These are phyloP conservation scores for Paradendryphiella salina DNA, from an alignment of 2,329 filamentous ascomycete species.

Conservation along the genomic window DNA sequence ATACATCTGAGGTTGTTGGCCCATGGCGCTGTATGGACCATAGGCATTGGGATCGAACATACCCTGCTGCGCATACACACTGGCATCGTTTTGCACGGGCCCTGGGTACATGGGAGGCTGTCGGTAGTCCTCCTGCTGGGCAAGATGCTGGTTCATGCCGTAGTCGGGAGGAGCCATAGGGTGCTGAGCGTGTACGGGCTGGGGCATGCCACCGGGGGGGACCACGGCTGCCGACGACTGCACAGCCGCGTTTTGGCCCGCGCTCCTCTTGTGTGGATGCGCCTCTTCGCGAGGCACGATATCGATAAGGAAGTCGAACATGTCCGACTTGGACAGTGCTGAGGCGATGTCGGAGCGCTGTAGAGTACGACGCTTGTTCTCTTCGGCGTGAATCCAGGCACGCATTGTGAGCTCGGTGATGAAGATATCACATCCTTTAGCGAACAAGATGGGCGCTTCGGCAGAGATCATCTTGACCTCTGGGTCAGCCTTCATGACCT, in stretches of 20 bases:
- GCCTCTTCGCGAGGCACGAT: constrained; percentile 97
- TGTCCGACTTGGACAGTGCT: constrained; percentile 93
- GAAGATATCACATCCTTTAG: constrained; percentile 98
- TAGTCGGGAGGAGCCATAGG: constrained; percentile 61
- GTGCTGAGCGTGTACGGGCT: constrained; percentile 53
- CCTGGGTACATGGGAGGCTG: constrained; percentile 80
- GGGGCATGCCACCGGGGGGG: constrained; percentile 44
- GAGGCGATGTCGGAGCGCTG: constrained; percentile 97
- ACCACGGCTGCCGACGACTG: constrained; percentile 48
- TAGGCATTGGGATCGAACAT: constrained; percentile 92
- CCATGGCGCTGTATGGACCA: constrained; percentile 70
- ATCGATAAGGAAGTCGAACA: constrained; percentile 99
- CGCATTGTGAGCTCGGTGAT: constrained; percentile 99
- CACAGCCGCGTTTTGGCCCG: constrained; percentile 45
- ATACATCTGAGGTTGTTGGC: constrained; percentile 67
- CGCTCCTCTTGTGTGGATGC: constrained; percentile 72
- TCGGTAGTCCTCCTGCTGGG: constrained; percentile 69
- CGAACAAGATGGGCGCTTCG: constrained; percentile 95
- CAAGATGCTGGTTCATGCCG: constrained; percentile 62
- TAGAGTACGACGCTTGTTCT: constrained; percentile 94
- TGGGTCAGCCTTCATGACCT: constrained; percentile 99
- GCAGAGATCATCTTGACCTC: constrained; percentile 99
- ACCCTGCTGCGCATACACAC: constrained; percentile 73
- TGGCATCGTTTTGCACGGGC: constrained; percentile 73
- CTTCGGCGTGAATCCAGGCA: constrained; percentile 98